Evolutionary conservation across 306 rosid genomes (phyloP).

Genomic region (Albizia julibrissin): DNA sequence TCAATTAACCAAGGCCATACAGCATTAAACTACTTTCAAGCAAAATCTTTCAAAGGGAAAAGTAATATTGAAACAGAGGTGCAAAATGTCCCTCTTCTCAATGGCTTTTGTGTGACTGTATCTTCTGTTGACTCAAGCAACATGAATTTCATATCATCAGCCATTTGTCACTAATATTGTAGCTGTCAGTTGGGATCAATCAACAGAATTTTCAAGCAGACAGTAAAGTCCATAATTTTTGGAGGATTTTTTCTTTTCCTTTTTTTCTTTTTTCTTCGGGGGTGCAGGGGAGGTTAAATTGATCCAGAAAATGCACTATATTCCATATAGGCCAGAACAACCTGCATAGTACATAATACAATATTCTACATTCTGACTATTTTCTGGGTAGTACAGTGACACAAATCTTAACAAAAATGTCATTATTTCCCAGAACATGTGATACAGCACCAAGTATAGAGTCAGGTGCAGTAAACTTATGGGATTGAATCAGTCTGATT

Average conservation of each 20-base stretch:
- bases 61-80: not conserved
- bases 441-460: no score
- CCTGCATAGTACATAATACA: not conserved
- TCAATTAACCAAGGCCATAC: not conserved
- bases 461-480: no score
- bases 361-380: not conserved
- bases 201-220: not conserved
- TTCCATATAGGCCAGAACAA: not conserved
- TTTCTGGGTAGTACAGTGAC: not conserved
- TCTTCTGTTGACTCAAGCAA: constrained; percentile 6
- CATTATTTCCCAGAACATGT: not conserved
- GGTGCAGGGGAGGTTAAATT: not conserved
- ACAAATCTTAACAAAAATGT: not conserved
- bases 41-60: constrained; percentile 4
- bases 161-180: not conserved
- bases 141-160: not conserved
- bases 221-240: not conserved
- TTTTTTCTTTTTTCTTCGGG: not conserved
- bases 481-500: no score
- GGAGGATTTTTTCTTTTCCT: not conserved
- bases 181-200: not conserved
- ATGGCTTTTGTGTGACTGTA: not conserved
- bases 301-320: not conserved
- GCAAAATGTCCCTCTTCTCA: not conserved
- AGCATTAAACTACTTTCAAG: not conserved